Evolutionary conservation across 345 rosid genomes (phyloP), one percentile per base, ranked within the genome.

Genomic region (Noccaea caerulescens): DNA sequence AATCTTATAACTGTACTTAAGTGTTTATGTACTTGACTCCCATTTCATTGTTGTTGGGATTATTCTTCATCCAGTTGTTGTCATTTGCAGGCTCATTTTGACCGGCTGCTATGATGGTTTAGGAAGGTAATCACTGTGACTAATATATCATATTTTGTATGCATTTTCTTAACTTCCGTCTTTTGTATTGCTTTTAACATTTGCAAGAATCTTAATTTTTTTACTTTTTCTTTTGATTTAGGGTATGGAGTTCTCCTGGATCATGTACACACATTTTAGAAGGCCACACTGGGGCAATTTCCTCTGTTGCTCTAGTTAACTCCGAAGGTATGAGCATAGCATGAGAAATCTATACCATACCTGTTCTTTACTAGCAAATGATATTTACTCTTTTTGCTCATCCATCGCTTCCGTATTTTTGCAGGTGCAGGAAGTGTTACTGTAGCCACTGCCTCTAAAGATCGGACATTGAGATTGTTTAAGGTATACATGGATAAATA

Each of bases 371-470:
- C 42, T 47, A 43, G 39, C 62, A 56, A 56, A 46, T 39, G 12
- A 6, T 55, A 32, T 30, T 13, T 58, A 3, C 49, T 4, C 34
- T 23, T 45, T 64, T 4, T 2, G 27, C 50, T 27, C 46, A 58
- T 51, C 9, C 1, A 5, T 58, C 50, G 32, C 30, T 66, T 32
- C 61, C 38, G 39, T 8, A 10, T 30, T 3, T 53, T 58, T 41
- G 42, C 68, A 89, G 97, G 77, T 60, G 58, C 73, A 62, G 83
- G 79, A 58, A 34, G 58, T 71, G 79, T 82, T 55, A 79, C 85
- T 3, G 75, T 88, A 34, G 93, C 91, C 47, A 89, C 99, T 44
- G 98, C 98, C 56, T 90, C 99, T 18, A 95, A 95, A 81, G 99
- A 95, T 83, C 84, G 79, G 64, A 87, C 97, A 32, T 62, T 92